Evolutionary conservation across 495 filamentous ascomycete species (phyloP), one percentile per base, ranked within the genome.

Genomic region (Bryoglossum gracile): DNA sequence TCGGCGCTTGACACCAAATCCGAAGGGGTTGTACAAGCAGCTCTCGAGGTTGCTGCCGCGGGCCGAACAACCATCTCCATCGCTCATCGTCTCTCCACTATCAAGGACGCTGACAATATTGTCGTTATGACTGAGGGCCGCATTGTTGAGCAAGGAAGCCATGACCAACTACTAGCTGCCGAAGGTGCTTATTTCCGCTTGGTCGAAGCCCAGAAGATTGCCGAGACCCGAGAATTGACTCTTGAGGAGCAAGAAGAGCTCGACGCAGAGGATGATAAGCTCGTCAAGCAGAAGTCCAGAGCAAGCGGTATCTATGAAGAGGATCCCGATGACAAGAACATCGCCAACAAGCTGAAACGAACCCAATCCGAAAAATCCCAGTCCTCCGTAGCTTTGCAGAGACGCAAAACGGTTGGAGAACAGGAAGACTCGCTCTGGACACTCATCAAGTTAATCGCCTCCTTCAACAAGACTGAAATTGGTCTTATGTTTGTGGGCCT

Each of bases 41-140:
- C 92, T 14, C 74, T 98, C 17, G 90, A 96, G 56, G 82, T 76
- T 38, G 92, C 89, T 30, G 78, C 89, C 10, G 75, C 84, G 54
- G 92, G 91, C n/a, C 79, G 92, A 21, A 98, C 92, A 0, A 97
- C 92, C 9, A 94, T 97, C 59, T 84, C 91, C 8, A 97, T 98
- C 60, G 94, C 92, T 21, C 92, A 98, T 64, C 81, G 92, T 43
- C 72, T 98, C 24, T 94, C 87, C 0, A 98, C 92, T 24, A 94
- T 98, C 69, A 91, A 84, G 65, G 77, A 84, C 48, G 91, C 90
- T 0, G 83, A 95, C 62, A 98, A 95, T 60, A 98, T 98, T 50
- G 88, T 96, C 14, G 89, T 95, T 55, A 88, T 98, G 81, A 74
- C 80, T 10, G 67, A 84, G 46, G 92, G 92, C 41, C 63, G 72